Evolutionary conservation across 768 basidiomycete genomes (phyloP), one percentile per base, ranked within the genome.

Genomic region (Pleurotus platypus): DNA sequence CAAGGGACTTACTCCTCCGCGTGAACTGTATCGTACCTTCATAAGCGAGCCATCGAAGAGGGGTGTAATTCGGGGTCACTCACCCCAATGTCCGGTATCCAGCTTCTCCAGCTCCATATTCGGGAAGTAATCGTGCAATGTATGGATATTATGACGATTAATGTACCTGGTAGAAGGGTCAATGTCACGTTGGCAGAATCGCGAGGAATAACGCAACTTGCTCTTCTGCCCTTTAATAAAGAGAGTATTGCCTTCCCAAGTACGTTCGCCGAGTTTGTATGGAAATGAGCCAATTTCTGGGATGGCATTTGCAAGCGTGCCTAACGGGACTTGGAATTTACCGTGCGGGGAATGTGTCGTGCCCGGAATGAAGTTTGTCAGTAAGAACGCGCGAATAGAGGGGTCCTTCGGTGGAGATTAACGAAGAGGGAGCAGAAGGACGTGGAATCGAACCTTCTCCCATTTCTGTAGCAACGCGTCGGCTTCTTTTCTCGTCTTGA

Each of bases 41-140:
- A 56, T 37, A 16, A 47, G 18, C 13, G 26, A 35, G 9, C 49
- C 20, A 27, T n/a, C 46, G 27, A 37, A 46, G 3, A 12, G 38
- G 11, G 11, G 37, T 9, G 24, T 27, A 18, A 5, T 35, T 11
- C 30, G 30, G 30, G 30, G 8, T 39, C 5, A 70, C 84, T 60
- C 66, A 91, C 90, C 89, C 94, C 94, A 98, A 69, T 98, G 94
- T 1, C 87, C 85, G 0, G 93, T 75, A 57, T 92, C 86, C 24
- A 96, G 70, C 22, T 70, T 77, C 64, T 85, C 80, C 7, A 95
- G 63, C 8, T 62, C 66, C 75, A 83, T 80, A 38, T 78, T 72
- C 0, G 94, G 93, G 73, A 96, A 97, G 69, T 91, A 92, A 26
- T 76, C 66, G 58, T 81, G 67, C 40, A 86, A 80, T 5, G 80